Percentiles rank a stretch among this genome's conserved stretches.
These are phyloP conservation scores for Oxyria digyna DNA, from an alignment of 148 eudicot genomes.

Conservation along the genomic window DNA sequence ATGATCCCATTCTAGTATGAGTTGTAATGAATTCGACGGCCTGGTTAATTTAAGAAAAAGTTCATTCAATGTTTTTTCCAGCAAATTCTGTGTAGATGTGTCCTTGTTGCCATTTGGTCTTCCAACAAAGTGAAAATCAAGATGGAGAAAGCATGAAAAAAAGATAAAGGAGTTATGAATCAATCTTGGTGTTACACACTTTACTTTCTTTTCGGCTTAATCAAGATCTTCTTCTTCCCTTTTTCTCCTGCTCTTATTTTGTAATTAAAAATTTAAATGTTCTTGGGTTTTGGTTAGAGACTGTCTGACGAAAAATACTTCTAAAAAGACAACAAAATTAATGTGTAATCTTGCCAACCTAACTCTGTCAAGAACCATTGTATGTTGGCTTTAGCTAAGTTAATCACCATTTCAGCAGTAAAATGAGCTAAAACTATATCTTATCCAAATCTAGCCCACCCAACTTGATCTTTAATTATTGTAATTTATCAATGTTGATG, in stretches of 20 bases:
- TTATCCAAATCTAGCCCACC: background rate
- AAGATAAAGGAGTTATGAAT: background rate
- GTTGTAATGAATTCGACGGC: too few relatives aligned
- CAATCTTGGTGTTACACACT: background rate
- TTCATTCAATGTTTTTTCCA: background rate
- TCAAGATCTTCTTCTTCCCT: background rate
- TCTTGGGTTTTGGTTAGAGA: background rate
- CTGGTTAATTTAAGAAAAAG: background rate
- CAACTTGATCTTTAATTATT: background rate
- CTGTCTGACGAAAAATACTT: background rate
- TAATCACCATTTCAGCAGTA: background rate
- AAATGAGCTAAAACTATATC: background rate
- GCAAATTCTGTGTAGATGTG: background rate
- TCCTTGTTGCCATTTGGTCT: slow-evolving; percentile 4
- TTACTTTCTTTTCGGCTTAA: background rate
- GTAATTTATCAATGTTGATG: background rate
- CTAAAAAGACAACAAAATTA: background rate
- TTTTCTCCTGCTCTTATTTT: background rate
- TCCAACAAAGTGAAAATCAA: background rate
- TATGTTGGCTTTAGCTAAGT: background rate
- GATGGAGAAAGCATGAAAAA: slow-evolving; percentile 1
- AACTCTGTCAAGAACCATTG: background rate
- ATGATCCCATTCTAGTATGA: background rate
- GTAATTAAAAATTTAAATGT: too few relatives aligned
- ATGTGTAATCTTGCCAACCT: background rate